These are phyloP conservation scores for Colletotrichum tanaceti DNA, from an alignment of 2,329 filamentous ascomycete genomes.

Conservation along the genomic window DNA sequence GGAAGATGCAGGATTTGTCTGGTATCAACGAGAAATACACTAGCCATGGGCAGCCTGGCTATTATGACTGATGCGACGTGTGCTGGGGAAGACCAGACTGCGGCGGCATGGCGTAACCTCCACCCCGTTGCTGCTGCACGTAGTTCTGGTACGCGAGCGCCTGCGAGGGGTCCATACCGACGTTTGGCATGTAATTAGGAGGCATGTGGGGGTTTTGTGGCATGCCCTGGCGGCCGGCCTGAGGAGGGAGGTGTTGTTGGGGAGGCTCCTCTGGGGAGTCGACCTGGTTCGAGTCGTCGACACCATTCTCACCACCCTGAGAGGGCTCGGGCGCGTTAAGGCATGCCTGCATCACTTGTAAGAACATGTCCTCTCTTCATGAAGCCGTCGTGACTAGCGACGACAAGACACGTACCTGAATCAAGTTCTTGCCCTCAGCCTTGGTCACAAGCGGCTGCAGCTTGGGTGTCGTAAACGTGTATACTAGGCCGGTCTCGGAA, in stretches of 20 bases:
- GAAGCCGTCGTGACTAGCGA: no score
- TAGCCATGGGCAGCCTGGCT: conserved; percentile 40
- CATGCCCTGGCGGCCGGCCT: conserved; percentile 71
- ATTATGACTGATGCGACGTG: conserved; percentile 81
- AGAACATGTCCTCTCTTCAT: not conserved
- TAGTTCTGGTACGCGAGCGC: conserved; percentile 87
- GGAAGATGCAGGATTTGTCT: conserved; percentile 67
- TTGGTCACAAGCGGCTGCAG: conserved; percentile 98
- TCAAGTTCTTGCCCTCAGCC: conserved; percentile 98
- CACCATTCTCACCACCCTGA: conserved; percentile 82
- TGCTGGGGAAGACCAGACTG: conserved; percentile 84
- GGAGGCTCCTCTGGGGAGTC: conserved; percentile 92
- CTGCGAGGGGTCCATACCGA: conserved; percentile 80
- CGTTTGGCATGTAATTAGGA: conserved; percentile 70
- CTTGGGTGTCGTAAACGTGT: conserved; percentile 98
- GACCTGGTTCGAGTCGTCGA: conserved; percentile 79
- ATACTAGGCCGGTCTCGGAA: conserved; percentile 96
- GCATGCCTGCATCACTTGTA: conserved; percentile 75
- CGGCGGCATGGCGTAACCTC: conserved; percentile 82
- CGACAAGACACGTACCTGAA: conserved; percentile 78
- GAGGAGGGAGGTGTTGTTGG: conserved; percentile 79
- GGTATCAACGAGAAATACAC: conserved; percentile 64
- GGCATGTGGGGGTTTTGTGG: conserved; percentile 73
- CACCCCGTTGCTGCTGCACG: conserved; percentile 74
- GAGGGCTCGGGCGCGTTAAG: conserved; percentile 94